Conservation (phyloP, 441 rosid genomes). For the Brassica balearica region DNA sequence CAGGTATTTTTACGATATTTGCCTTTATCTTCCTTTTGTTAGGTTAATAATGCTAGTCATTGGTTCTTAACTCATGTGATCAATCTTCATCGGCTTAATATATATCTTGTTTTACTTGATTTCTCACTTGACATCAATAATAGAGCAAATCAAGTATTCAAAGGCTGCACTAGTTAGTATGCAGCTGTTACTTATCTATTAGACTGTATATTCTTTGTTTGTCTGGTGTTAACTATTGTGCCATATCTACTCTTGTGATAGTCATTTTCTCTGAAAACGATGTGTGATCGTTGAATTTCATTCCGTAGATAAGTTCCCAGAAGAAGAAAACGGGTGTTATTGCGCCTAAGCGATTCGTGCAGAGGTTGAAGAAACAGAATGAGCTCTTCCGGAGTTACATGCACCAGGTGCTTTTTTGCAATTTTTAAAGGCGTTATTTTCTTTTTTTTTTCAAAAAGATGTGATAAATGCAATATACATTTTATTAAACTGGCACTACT, state of each 20-base stretch:
- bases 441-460: too few species aligned
- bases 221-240: background rate
- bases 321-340: slow-evolving; percentile 99
- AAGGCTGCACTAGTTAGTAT: background rate
- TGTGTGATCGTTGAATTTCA: slow-evolving; percentile 28
- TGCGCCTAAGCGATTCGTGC: slow-evolving; percentile 98
- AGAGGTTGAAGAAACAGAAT: slow-evolving; percentile 97
- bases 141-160: background rate
- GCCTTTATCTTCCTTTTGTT: background rate
- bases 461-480: background rate
- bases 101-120: background rate
- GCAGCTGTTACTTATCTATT: background rate
- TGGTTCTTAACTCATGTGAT: slow-evolving; percentile 2
- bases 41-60: background rate
- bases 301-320: slow-evolving; percentile 85
- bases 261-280: slow-evolving; percentile 13
- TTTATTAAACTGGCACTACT: slow-evolving; percentile 8
- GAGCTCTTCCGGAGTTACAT: slow-evolving; percentile 98
- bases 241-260: background rate
- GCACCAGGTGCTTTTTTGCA: slow-evolving; percentile 79
- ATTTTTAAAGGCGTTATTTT: too few species aligned
- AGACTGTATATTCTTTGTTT: background rate
- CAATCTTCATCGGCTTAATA: background rate
- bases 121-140: background rate
- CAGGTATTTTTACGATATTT: slow-evolving; percentile 59